phyloP scores from a whole-genome alignment of 164 flowering plant species.

The Magnolia officinalis region DNA sequence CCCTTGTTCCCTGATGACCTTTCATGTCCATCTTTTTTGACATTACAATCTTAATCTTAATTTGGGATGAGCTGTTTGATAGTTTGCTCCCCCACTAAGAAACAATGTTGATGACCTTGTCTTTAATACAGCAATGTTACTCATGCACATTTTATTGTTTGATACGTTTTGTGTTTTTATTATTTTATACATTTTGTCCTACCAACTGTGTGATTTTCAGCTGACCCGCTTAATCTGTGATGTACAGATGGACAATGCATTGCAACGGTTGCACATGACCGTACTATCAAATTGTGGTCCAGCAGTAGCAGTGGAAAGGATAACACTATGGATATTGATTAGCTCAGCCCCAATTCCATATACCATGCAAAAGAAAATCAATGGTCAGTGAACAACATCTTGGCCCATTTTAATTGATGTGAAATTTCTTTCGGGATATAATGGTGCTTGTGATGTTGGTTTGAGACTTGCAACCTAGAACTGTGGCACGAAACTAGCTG shows the following conservation, averaged over 20 bases:
- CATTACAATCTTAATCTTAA: not conserved
- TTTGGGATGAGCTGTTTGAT: not conserved
- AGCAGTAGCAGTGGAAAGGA: constrained; percentile 38
- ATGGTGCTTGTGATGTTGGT: not conserved
- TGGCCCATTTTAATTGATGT: too few species aligned
- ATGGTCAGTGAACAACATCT: not conserved
- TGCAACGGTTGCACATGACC: constrained; percentile 84
- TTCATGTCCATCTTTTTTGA: not conserved
- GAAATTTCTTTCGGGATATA: too few species aligned
- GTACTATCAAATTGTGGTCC: constrained; percentile 90
- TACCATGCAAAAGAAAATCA: not conserved
- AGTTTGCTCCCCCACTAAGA: not conserved
- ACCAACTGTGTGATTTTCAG: not conserved
- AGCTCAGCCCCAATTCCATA: not conserved
- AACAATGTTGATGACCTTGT: not conserved
- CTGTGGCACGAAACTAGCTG: not conserved
- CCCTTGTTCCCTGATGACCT: not conserved
- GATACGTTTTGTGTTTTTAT: not conserved
- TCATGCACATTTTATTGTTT: not conserved
- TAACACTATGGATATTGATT: constrained; percentile 71
- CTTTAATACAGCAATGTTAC: not conserved
- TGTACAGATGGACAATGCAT: constrained; percentile 69
- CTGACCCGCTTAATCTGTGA: not conserved
- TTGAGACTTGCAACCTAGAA: not conserved
- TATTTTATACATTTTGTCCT: not conserved